Evolutionary conservation across 768 basidiomycete genomes (phyloP).

Genomic region (Termitomyces sp.): DNA sequence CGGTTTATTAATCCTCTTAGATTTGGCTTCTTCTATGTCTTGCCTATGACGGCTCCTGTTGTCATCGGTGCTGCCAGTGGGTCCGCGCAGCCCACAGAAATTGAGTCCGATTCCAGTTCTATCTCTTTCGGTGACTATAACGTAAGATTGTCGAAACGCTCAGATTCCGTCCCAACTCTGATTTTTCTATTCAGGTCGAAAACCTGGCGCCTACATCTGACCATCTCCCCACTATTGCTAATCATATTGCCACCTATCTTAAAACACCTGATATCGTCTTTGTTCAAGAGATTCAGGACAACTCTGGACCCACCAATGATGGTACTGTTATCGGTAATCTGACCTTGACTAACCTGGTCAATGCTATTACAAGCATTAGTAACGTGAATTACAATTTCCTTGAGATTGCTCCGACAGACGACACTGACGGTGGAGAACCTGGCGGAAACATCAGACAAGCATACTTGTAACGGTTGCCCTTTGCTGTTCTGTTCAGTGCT

Average conservation of each 20-base stretch:
- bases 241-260: conserved; percentile 45
- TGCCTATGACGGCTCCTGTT: conserved; percentile 49
- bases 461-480: conserved; percentile 36
- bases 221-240: conserved; percentile 43
- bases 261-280: conserved; percentile 53
- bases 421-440: conserved; percentile 52
- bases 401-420: conserved; percentile 46
- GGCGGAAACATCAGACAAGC: conserved; percentile 62
- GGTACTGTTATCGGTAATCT: conserved; percentile 48
- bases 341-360: conserved; percentile 43
- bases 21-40: conserved; percentile 51
- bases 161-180: neutral
- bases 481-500: neutral
- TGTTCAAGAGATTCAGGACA: conserved; percentile 61
- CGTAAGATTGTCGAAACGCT: conserved; percentile 21
- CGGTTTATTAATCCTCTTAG: conserved; percentile 10
- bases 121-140: conserved; percentile 60
- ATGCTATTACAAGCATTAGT: conserved; percentile 38
- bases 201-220: conserved; percentile 46
- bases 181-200: conserved; percentile 34
- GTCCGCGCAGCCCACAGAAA: conserved; percentile 30
- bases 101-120: conserved; percentile 27
- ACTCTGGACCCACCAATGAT: conserved; percentile 45
- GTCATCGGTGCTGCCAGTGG: conserved; percentile 33
- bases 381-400: conserved; percentile 42